Evolutionary conservation across 495 filamentous ascomycete genomes (phyloP).

Genomic region (Penicillium angulare): DNA sequence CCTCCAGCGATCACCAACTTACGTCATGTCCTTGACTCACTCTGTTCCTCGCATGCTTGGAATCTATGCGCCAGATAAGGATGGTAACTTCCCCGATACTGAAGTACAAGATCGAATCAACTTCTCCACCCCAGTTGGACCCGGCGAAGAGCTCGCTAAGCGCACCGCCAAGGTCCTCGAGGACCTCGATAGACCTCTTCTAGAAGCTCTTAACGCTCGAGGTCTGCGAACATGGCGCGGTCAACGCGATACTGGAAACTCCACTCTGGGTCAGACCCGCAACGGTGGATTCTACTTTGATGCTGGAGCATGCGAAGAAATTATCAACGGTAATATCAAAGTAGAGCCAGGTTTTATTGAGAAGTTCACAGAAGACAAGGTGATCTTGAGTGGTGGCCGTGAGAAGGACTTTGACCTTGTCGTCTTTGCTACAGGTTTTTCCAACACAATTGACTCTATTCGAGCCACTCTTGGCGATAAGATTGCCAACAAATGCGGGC

Average conservation of each 20-base stretch:
- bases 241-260: conserved; percentile 23
- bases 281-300: conserved; percentile 75
- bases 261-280: conserved; percentile 34
- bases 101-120: conserved; percentile 11
- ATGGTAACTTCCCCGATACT: conserved; percentile 10
- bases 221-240: conserved; percentile 25
- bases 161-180: conserved; percentile 14
- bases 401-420: conserved; percentile 67
- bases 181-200: conserved; percentile 14
- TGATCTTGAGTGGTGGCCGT: conserved; percentile 59
- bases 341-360: conserved; percentile 55
- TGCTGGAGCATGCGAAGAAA: conserved; percentile 59
- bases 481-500: conserved; percentile 54
- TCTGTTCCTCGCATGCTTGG: conserved; percentile 20
- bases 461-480: conserved; percentile 59
- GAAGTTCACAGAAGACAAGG: conserved; percentile 17
- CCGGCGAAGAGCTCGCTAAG: conserved; percentile 11
- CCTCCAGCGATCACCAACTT: conserved; percentile 66
- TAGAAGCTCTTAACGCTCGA: conserved; percentile 18
- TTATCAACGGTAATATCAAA: conserved; percentile 66
- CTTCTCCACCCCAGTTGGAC: conserved; percentile 16
- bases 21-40: conserved; percentile 48
- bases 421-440: conserved; percentile 72
- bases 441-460: conserved; percentile 41
- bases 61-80: conserved; percentile 13